These are phyloP conservation scores for Xylaria digitata DNA, from an alignment of 2,329 filamentous ascomycete species.

Conservation along the genomic window DNA sequence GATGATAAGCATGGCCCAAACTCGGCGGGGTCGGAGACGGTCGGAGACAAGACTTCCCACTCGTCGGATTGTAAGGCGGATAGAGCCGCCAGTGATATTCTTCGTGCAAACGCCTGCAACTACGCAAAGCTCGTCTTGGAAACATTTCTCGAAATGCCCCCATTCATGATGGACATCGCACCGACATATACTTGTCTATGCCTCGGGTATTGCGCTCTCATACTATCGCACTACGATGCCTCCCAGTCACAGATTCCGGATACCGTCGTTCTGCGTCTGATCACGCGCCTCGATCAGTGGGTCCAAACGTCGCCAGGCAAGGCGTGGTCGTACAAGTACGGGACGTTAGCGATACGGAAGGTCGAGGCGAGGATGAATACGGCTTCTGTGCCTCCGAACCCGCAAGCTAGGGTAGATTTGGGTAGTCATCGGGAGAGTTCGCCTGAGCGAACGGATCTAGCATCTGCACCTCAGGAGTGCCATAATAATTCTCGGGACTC, in stretches of 20 bases:
- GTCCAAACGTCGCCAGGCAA: slow-evolving; percentile 47
- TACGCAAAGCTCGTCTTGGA: slow-evolving; percentile 48
- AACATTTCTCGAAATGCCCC: slow-evolving; percentile 50
- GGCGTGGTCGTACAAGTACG: slow-evolving; percentile 50
- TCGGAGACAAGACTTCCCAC: background rate
- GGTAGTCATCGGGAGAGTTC: background rate
- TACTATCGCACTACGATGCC: slow-evolving; percentile 51
- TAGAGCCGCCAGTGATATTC: slow-evolving; percentile 16
- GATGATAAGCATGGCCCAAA: slow-evolving; percentile 3
- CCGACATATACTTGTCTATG: slow-evolving; percentile 49
- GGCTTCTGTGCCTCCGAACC: slow-evolving; percentile 6
- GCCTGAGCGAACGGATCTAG: background rate
- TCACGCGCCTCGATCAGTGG: slow-evolving; percentile 48
- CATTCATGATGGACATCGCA: slow-evolving; percentile 47
- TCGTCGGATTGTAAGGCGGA: slow-evolving; percentile 9
- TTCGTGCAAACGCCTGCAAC: slow-evolving; percentile 46
- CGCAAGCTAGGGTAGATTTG: slow-evolving; percentile 7
- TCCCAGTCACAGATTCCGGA: slow-evolving; percentile 48
- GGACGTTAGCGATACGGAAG: slow-evolving; percentile 46
- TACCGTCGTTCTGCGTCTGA: slow-evolving; percentile 45
- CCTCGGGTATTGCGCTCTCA: slow-evolving; percentile 50
- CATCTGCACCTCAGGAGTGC: background rate
- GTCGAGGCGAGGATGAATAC: slow-evolving; percentile 45
- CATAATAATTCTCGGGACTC: background rate
- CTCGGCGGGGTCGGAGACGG: slow-evolving; percentile 1